Base-by-base conservation (phyloP, 2,329 filamentous ascomycete genomes). In the Fusarium mexicanum region DNA sequence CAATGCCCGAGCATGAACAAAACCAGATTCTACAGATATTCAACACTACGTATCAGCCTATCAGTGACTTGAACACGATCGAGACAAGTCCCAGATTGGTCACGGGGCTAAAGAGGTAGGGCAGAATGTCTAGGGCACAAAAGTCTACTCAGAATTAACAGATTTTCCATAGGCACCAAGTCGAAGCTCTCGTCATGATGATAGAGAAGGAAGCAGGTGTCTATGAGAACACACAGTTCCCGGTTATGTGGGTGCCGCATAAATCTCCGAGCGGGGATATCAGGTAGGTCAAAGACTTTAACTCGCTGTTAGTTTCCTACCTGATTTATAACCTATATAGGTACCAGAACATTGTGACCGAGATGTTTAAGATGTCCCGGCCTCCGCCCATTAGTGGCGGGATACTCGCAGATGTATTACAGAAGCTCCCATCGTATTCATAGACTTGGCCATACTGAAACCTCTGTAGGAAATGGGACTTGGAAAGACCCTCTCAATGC, bases 341-440 rank as follows among this genome's bases (percentile, higher is more conserved):
- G 8, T 60, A 50, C 11, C 22, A 38, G 11, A 60, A 60, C 20
- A 60, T 38, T 13, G 44, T 60, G 3, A 60, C 33, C 8, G 35
- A 47, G 17, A 29, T 29, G 8, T 33, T 60, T 6, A 22, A 48
- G 14, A 47, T 38, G 35, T 37, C 33, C 7, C n/a, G 48, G 10
- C 48, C 48, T 37, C n/a, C 33, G 24, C n/a, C 33, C 6, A 24
- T 53, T 18, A 10, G 44, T 26, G 81, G 81, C 14, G 81, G 81
- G 7, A 77, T 83, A 31, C 64, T 83, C 37, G 81, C 79, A 26
- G 81, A 83, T 75, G 78, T 80, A 50, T 8, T 37, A 35, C 31
- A 51, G 29, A 20, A 20, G 20, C 16, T 53, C 16, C 6, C 5
- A 26, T 47, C 10, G 6, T 20, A 47, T 20, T 20, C 8, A 47